Percentiles rank a stretch among this genome's conserved stretches.
Conservation (phyloP, 208 protist genomes). For the Wallacemonas rigidus region DNA sequence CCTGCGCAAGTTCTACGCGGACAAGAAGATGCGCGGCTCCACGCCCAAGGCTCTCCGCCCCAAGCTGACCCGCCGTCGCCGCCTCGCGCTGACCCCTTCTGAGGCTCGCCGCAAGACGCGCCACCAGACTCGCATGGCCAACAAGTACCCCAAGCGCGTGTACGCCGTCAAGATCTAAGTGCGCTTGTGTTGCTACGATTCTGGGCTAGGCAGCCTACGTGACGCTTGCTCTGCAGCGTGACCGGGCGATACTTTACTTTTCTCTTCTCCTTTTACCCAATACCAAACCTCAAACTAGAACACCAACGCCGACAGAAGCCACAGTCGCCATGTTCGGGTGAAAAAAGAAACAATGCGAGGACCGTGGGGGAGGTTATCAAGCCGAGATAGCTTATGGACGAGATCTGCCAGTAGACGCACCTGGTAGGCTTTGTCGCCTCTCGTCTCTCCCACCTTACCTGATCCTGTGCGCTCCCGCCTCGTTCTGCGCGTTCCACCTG, state of each 20-base stretch:
- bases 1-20: conserved; percentile 94
- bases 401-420: too few relatives aligned
- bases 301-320: not conserved
- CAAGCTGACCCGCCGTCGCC: conserved; percentile 90
- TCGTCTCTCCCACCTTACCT: too few relatives aligned
- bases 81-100: conserved; percentile 82
- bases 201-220: conserved; percentile 9
- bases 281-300: not conserved
- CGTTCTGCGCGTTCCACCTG: too few relatives aligned
- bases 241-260: conserved; percentile 5
- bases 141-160: conserved; percentile 86
- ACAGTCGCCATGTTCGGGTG: not conserved
- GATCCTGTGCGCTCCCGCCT: too few relatives aligned
- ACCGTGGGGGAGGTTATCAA: too few relatives aligned
- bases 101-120: conserved; percentile 93
- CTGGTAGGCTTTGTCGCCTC: too few relatives aligned
- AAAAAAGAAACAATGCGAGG: too few relatives aligned
- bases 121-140: conserved; percentile 72
- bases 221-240: not conserved
- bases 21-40: conserved; percentile 85
- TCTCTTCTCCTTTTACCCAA: conserved; percentile 18
- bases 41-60: conserved; percentile 78
- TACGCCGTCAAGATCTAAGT: conserved; percentile 89
- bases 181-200: not conserved
- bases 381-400: too few relatives aligned